Percentiles rank a stretch among this genome's conserved stretches.
Evolutionary conservation across 2,329 filamentous ascomycete species (phyloP).

Genomic region (Fusarium nisikadoi): DNA sequence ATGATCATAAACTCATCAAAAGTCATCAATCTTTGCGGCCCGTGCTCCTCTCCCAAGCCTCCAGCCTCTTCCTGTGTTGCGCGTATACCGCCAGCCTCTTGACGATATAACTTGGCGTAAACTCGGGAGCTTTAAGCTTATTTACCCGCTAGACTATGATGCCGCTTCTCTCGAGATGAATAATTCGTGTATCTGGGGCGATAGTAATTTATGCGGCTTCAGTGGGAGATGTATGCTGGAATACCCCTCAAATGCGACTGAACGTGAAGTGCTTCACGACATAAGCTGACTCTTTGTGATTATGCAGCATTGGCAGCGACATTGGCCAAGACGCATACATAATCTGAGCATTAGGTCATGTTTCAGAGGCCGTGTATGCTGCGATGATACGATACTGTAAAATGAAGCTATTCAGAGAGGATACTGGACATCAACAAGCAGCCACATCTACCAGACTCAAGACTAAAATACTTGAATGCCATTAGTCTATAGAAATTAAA

Average conservation of each 20-base stretch:
- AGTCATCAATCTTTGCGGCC: accelerated
- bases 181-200: accelerated
- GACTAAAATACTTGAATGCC: accelerated
- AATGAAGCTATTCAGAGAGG: not conserved
- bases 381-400: accelerated
- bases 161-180: too few species aligned
- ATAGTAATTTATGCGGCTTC: accelerated
- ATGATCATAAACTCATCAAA: too few species aligned
- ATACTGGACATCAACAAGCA: accelerated
- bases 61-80: not conserved
- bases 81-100: accelerated
- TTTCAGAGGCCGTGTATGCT: accelerated
- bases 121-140: accelerated
- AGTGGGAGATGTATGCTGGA: too few species aligned
- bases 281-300: accelerated
- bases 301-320: accelerated
- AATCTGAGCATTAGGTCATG: accelerated
- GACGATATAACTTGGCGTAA: accelerated
- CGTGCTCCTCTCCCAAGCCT: not conserved
- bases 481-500: not conserved
- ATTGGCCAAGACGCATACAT: accelerated
- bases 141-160: too few species aligned
- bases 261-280: accelerated
- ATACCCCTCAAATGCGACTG: accelerated
- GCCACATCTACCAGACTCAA: accelerated